Evolutionary conservation across 176 grass and related monocot genomes (phyloP), one percentile per base, ranked within the genome.

Genomic region (Carex littledalei): DNA sequence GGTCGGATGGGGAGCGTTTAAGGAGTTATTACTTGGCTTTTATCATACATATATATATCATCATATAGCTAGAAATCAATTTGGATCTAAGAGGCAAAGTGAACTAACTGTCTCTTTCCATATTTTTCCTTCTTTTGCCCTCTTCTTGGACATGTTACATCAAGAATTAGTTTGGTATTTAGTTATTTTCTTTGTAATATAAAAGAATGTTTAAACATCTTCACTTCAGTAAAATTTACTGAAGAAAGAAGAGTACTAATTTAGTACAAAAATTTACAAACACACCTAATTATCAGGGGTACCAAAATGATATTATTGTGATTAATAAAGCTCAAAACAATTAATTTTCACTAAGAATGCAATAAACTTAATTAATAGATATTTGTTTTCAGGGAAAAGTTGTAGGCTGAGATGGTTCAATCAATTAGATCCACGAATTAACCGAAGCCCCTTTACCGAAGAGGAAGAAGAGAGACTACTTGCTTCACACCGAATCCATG

Each of bases 371-470:
- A 45, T 50, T 11, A 57, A 45, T 53, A 14, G 11, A 52, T 37
- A 21, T 56, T 59, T 74, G 31, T 47, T 85, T 86, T 57, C 67
- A 98, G 96, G 95, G 35, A 98, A 98, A 84, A 98, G 96, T 83
- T 98, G 96, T 85, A 92, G 96, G 60, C 87, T 98, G 74, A 83
- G 96, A 84, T 98, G 96, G 96, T 98, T 93, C 91, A 98, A 98
- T 64, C 96, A 98, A 86, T 83, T 98, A 58, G 93, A 98, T 37
- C 91, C 96, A 2, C 89, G 91, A 81, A 98, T 98, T 67, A 98
- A 94, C 88, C 83, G 93, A 84, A 94, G 53, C 61, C 93, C 96
- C 17, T 98, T 98, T 85, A 85, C 96, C 39, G 89, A 93, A 84
- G 93, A 98, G 57, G 96, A 98, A 65, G 96, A 98, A 87, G 88